Conservation (phyloP, 2,329 filamentous ascomycete genomes). For the Neobulgaria alba region DNA sequence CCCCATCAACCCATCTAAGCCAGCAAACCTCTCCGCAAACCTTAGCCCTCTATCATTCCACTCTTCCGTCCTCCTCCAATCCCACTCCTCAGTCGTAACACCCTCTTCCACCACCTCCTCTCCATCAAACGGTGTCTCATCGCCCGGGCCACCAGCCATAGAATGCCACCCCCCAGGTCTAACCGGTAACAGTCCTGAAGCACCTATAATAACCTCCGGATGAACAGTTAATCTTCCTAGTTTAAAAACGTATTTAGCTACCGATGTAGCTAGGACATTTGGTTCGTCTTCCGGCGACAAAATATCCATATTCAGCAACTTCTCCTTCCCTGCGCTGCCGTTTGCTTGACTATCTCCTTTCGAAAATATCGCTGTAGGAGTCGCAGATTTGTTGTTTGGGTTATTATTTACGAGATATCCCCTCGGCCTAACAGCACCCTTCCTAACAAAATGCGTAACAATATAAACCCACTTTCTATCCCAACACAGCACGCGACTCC, state of each 20-base stretch:
- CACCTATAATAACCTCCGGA: conserved; percentile 65
- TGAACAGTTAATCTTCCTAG: conserved; percentile 75
- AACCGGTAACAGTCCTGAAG: conserved; percentile 65
- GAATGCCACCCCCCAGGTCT: conserved; percentile 57
- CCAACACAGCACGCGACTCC: conserved; percentile 63
- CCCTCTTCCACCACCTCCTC: conserved; percentile 4
- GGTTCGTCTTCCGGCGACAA: conserved; percentile 38
- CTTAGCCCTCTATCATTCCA: conserved; percentile 47
- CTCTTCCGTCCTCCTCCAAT: conserved; percentile 49
- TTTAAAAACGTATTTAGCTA: conserved; percentile 66
- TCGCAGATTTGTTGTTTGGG: conserved; percentile 25
- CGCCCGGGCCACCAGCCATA: conserved; percentile 25
- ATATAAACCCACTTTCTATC: conserved; percentile 78
- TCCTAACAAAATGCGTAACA: conserved; percentile 63
- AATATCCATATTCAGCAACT: too few relatives aligned
- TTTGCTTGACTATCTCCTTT: conserved; percentile 28
- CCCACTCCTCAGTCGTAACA: conserved; percentile 33
- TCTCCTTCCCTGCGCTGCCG: background rate
- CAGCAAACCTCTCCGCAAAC: conserved; percentile 46
- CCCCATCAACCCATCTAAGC: conserved; percentile 43
- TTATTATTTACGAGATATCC: conserved; percentile 34
- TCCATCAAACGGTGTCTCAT: conserved; percentile 19
- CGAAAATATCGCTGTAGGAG: conserved; percentile 33
- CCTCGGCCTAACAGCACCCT: conserved; percentile 47
- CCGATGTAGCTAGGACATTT: conserved; percentile 60